Evolutionary conservation across 2,329 filamentous ascomycete species (phyloP), one percentile per base, ranked within the genome.

Genomic region (Stachybotrys chlorohalonatus): DNA sequence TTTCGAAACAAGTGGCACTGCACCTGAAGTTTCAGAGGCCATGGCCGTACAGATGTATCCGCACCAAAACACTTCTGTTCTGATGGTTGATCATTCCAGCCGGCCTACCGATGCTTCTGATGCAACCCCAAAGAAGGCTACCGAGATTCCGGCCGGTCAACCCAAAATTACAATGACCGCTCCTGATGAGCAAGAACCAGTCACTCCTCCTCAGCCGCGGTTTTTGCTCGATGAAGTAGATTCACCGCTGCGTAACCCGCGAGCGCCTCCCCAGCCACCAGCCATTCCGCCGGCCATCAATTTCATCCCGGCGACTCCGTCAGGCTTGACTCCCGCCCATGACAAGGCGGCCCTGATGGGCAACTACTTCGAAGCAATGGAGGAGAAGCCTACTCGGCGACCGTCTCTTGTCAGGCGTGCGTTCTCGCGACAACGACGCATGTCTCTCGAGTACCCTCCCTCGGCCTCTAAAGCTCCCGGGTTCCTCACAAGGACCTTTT

Each of bases 231-330:
- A 80, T 42, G 76, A 82, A 53, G 74, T 83, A 24, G 81, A 85
- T 60, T 86, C 82, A 13, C 83, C 83, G 7, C 70, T 85, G 39
- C 74, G 81, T 54, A 86, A 86, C 59, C 83, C 83, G 13, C 77
- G 82, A 50, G 74, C 73, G n/a, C 81, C 82, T 6, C 82, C 82
- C 17, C 70, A 75, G 57, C 80, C 78, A 7, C 79, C 79, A 13
- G 60, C 57, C 7, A 61, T 69, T 32, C 72, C 69, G 2, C 70
- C 70, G 5, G 64, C 65, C n/a, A 68, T 86, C 60, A 78, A 82
- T 54, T 82, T 86, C 56, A 85, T 83, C 39, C 82, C 82, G 0
- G 82, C 83, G 31, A 85, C 82, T 0, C 82, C 83, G 4, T 84
- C 81, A 2, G 82, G 79, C 2, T 63, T 79, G 48, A 84, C 82